Percentiles rank a stretch among this genome's conserved stretches.
phyloP scores from a whole-genome alignment of 2,329 filamentous ascomycete genomes.

The Orbilia oligospora region DNA sequence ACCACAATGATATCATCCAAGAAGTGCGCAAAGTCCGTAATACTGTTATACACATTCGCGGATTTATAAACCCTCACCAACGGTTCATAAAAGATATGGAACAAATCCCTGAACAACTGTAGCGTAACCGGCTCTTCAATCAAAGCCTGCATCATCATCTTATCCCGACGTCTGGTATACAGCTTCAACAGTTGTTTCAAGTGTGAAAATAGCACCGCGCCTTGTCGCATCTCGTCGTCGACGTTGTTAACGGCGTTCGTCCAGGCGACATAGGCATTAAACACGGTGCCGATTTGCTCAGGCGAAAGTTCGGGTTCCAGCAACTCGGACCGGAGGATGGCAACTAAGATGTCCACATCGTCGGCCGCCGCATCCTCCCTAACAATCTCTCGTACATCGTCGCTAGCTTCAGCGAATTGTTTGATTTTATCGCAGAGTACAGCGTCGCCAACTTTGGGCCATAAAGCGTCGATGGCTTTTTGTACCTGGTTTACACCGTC shows the following conservation, averaged over 20 bases:
- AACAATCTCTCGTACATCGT: conserved; percentile 80
- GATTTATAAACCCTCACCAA: conserved; percentile 98
- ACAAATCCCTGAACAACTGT: conserved; percentile 94
- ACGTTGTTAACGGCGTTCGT: conserved; percentile 93
- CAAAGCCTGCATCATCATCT: conserved; percentile 95
- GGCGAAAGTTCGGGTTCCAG: conserved; percentile 79
- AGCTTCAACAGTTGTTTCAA: conserved; percentile 95
- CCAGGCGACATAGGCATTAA: conserved; percentile 96
- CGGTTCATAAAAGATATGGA: conserved; percentile 99
- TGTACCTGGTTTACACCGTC: conserved; percentile 92
- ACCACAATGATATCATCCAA: conserved; percentile 92
- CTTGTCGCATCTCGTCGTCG: conserved; percentile 88
- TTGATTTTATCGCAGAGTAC: conserved; percentile 85
- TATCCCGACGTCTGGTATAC: conserved; percentile 90
- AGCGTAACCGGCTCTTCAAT: conserved; percentile 98
- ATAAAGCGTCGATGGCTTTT: conserved; percentile 84
- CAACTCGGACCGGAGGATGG: conserved; percentile 83
- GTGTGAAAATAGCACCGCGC: conserved; percentile 91
- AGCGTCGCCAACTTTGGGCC: conserved; percentile 82
- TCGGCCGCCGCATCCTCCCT: conserved; percentile 80
- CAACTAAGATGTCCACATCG: conserved; percentile 86
- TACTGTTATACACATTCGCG: conserved; percentile 96
- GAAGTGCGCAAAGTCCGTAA: conserved; percentile 95
- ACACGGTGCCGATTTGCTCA: conserved; percentile 85
- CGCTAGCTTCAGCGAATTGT: conserved; percentile 81